Evolutionary conservation across 176 grass and related monocot genomes (phyloP), one percentile per base, ranked within the genome.

Genomic region (Urochloa ruziziensis): DNA sequence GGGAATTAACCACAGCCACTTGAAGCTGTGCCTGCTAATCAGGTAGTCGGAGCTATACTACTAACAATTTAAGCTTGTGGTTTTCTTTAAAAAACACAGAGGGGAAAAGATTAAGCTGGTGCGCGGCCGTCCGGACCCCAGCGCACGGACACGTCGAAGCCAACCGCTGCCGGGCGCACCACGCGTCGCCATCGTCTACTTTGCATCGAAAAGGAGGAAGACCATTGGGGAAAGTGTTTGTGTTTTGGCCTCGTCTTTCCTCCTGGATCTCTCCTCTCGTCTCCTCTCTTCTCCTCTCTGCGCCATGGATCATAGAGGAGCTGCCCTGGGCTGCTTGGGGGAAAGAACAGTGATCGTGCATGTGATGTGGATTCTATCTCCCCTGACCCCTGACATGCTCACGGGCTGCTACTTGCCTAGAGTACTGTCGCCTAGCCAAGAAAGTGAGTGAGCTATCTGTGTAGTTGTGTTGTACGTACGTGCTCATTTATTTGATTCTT

Each of bases 221-320:
- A 39, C 12, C 51, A 37, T 44, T 62, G 75, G 75, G 56, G 57
- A 30, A 78, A 62, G 75, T 46, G 75, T 30, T 58, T 77, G 75
- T 46, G 75, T 30, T 58, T 77, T 77, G 74, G 75, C 39, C 9
- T 29, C 57, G 58, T 9, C 10, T 6, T 78, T 78, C 3, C 35
- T 46, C 43, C 43, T 46, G 43, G 43, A 42, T 67, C 64, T n/a
- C 21, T 61, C 25, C 27, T 13, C 8, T 2, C 5, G n/a, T n/a
- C 28, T 61, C 25, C 13, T 13, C 2, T 10, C 2, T 5, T n/a
- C 35, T 67, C 23, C 25, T 43, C 29, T 14, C 6, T 29, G 7
- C 24, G 9, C 37, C 75, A 43, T 78, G 57, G 73, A 73, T 69
- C 66, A 16, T 25, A 25, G 51, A 58, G 19, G 49, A 75, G 3